Percentiles rank a stretch among this genome's conserved stretches.
These are phyloP conservation scores for Fomes fomentarius DNA, from an alignment of 1,284 basidiomycete species.

Conservation along the genomic window DNA sequence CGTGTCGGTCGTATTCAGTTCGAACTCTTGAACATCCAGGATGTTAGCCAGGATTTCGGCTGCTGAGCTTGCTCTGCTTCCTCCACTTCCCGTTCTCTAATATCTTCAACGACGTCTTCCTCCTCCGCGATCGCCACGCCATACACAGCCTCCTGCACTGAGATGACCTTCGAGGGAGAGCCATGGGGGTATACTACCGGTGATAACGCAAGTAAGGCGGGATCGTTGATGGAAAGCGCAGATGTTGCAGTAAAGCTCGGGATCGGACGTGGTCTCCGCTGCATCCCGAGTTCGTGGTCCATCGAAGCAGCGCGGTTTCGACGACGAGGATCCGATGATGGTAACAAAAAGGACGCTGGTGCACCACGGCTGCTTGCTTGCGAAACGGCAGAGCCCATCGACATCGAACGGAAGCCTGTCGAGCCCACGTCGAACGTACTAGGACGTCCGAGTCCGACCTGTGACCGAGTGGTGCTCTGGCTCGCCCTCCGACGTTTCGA, in stretches of 20 bases:
- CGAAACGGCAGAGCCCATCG: conserved; percentile 22
- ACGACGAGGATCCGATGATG: conserved; percentile 38
- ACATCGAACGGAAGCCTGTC: conserved; percentile 28
- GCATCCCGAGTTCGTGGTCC: conserved; percentile 41
- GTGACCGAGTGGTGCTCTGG: conserved; percentile 10
- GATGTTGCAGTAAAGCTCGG: conserved; percentile 38
- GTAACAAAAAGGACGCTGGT: conserved; percentile 36
- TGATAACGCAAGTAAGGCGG: conserved; percentile 29
- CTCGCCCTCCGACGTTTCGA: conserved; percentile 20
- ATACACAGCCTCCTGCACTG: conserved; percentile 62
- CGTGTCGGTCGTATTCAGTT: conserved; percentile 19
- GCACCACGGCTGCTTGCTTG: conserved; percentile 19
- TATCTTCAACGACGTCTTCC: conserved; percentile 53
- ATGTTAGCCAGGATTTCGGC: conserved; percentile 58
- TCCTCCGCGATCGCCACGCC: conserved; percentile 72
- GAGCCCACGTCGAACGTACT: conserved; percentile 24
- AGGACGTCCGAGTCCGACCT: conserved; percentile 18
- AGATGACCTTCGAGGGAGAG: conserved; percentile 30
- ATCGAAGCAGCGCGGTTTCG: conserved; percentile 32
- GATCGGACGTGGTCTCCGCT: conserved; percentile 37
- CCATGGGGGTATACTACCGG: conserved; percentile 2
- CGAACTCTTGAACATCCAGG: conserved; percentile 60
- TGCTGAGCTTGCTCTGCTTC: conserved; percentile 49
- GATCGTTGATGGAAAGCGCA: conserved; percentile 39
- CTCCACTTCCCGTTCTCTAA: conserved; percentile 53